Conservation (phyloP, 192 early-diverging fungal genomes). For the Coemansia brasiliensis region DNA sequence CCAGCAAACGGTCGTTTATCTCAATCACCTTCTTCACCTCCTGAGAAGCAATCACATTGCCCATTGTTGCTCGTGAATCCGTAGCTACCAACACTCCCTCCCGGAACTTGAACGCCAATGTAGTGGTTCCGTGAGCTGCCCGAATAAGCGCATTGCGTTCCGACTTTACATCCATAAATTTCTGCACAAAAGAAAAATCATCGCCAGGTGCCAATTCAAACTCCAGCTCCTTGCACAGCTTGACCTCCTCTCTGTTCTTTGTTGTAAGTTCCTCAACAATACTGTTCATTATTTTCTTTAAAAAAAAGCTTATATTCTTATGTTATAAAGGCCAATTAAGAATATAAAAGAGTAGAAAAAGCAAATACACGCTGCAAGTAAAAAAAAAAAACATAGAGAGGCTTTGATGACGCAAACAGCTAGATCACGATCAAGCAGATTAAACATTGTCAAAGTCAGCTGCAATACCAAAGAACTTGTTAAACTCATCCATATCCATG, state of each 20-base stretch:
- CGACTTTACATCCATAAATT: conserved; percentile 73
- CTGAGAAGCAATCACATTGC: conserved; percentile 80
- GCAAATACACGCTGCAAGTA: not conserved
- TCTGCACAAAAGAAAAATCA: conserved; percentile 82
- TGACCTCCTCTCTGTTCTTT: conserved; percentile 10
- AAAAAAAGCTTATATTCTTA: too few relatives aligned
- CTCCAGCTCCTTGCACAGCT: conserved; percentile 18
- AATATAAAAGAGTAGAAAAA: too few relatives aligned
- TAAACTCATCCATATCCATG: conserved; percentile 65
- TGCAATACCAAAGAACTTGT: conserved; percentile 64
- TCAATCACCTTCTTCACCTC: conserved; percentile 98
- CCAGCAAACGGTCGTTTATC: conserved; percentile 96
- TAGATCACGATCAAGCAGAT: not conserved
- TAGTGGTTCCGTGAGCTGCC: conserved; percentile 96
- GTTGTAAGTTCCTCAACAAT: conserved; percentile 37
- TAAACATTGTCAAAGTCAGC: conserved; percentile 71
- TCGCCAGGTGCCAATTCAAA: conserved; percentile 37
- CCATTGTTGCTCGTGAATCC: conserved; percentile 94
- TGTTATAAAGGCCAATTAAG: too few relatives aligned
- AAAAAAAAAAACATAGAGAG: not conserved
- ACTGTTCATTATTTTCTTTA: conserved; percentile 26
- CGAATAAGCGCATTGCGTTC: conserved; percentile 81
- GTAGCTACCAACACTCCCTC: conserved; percentile 92
- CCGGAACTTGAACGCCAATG: conserved; percentile 95
- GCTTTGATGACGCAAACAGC: not conserved